Evolutionary conservation across 2,329 filamentous ascomycete species (phyloP), one percentile per base, ranked within the genome.

Genomic region (Beauveria australis): DNA sequence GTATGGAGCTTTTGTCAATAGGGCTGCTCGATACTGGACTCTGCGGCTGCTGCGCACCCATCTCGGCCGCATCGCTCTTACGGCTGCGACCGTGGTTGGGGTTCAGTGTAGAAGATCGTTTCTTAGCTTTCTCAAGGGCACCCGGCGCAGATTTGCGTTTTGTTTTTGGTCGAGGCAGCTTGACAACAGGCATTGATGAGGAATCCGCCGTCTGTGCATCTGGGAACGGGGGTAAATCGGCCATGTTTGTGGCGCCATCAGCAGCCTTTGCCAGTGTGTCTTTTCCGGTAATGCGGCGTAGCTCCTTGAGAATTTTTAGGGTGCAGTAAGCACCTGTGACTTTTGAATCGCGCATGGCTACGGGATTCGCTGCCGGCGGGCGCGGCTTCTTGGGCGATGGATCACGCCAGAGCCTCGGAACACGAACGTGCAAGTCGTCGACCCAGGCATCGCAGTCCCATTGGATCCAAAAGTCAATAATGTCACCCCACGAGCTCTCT

Each of bases 361-460:
- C 72, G 0, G 79, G 78, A 18, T 77, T 73, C 44, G 69, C 71
- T 2, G 72, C 66, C 2, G 70, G 66, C 5, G 71, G 65, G 5
- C 69, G 65, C 1, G 73, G 71, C 43, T 72, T 74, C 59, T 71
- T 70, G 33, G 75, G 77, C 53, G 79, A 77, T 0, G 78, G 77
- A 0, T 79, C 79, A 61, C 82, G 72, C 84, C 85, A 88, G 4
- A 88, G 74, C 53, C 80, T 78, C 1, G 84, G 81, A 60, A 86
- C 79, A 58, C 82, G 80, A 55, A 74, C 72, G 63, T 81, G 83
- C 59, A 90, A 69, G 67, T 89, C 85, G 10, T 78, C 72, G 1
- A 90, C 86, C 87, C 87, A 91, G 4, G 83, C 83, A 65, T 91
- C 88, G 62, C 87, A 90, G 67, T 90, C 87, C 86, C 86, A 89